A percentile compares a stretch with the other conserved stretches of the same genome.
phyloP scores from a whole-genome alignment of 192 early-diverging fungal species.

The Mortierella claussenii region DNA sequence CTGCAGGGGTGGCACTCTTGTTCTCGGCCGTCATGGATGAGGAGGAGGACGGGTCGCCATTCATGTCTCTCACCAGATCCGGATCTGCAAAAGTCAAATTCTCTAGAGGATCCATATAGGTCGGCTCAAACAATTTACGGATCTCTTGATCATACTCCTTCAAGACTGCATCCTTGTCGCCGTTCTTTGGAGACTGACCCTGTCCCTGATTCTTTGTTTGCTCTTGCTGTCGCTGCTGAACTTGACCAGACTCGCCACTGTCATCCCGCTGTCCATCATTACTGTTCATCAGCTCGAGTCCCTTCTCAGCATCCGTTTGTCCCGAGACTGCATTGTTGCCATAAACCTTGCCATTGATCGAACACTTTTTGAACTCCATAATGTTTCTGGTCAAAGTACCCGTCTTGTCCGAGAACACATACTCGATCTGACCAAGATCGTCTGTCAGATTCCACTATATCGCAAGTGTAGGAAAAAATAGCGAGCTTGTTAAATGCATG shows the following conservation, averaged over 20 bases:
- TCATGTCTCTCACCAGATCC: constrained; percentile 77
- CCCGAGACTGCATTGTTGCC: constrained; percentile 79
- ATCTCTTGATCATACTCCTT: constrained; percentile 66
- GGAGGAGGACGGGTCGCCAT: constrained; percentile 29
- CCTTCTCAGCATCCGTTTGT: constrained; percentile 72
- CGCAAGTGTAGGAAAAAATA: not conserved
- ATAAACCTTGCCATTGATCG: constrained; percentile 88
- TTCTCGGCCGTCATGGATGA: too few species aligned
- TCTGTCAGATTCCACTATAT: constrained; percentile 93
- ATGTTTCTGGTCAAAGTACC: constrained; percentile 95
- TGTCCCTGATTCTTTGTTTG: constrained; percentile 11
- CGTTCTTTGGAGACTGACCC: too few species aligned
- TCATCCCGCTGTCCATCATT: constrained; percentile 31
- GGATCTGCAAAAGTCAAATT: constrained; percentile 89
- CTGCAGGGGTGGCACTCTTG: constrained; percentile 10
- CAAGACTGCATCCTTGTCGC: constrained; percentile 62
- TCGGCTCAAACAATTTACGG: constrained; percentile 72
- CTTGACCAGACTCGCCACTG: not conserved
- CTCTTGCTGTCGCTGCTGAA: constrained; percentile 50
- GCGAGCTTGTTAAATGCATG: too few species aligned
- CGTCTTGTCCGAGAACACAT: constrained; percentile 97
- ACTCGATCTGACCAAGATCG: constrained; percentile 96
- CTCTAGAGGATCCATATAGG: constrained; percentile 65
- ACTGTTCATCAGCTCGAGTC: constrained; percentile 65
- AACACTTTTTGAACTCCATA: constrained; percentile 97